These are phyloP conservation scores for Neoboletus subvelutipes DNA, from an alignment of 768 basidiomycete genomes.

Conservation along the genomic window DNA sequence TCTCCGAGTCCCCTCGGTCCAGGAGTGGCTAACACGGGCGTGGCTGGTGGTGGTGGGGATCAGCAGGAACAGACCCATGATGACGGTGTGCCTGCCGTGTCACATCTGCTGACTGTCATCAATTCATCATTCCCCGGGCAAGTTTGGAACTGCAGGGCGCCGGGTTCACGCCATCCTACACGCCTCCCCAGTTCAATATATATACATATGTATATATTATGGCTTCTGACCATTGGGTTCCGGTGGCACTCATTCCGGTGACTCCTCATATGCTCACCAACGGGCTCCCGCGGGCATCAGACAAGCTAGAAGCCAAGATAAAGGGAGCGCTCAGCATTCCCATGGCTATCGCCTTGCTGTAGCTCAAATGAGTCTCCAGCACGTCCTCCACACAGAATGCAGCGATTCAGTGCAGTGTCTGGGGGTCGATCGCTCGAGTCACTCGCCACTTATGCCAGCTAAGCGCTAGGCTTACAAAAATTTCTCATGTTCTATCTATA, in stretches of 20 bases:
- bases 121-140: no score
- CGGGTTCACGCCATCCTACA: not conserved
- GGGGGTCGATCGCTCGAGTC: not conserved
- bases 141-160: not conserved
- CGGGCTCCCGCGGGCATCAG: not conserved
- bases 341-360: no score
- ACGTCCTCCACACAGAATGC: not conserved
- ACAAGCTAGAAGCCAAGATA: not conserved
- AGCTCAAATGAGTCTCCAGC: not conserved
- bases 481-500: no score
- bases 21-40: not conserved
- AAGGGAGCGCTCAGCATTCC: not conserved
- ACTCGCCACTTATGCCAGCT: not conserved
- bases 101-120: not conserved
- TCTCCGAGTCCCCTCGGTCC: not conserved
- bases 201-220: no score
- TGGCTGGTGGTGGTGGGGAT: not conserved
- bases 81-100: not conserved
- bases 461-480: not conserved
- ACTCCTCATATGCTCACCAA: not conserved
- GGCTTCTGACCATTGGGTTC: not conserved
- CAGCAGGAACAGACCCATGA: conserved; percentile 1
- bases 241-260: not conserved
- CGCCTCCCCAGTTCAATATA: no score
- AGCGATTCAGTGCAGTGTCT: not conserved